A percentile compares a stretch with the other conserved stretches of the same genome.
These are phyloP conservation scores for Mycena indigotica DNA, from an alignment of 768 basidiomycete genomes.

Conservation along the genomic window DNA sequence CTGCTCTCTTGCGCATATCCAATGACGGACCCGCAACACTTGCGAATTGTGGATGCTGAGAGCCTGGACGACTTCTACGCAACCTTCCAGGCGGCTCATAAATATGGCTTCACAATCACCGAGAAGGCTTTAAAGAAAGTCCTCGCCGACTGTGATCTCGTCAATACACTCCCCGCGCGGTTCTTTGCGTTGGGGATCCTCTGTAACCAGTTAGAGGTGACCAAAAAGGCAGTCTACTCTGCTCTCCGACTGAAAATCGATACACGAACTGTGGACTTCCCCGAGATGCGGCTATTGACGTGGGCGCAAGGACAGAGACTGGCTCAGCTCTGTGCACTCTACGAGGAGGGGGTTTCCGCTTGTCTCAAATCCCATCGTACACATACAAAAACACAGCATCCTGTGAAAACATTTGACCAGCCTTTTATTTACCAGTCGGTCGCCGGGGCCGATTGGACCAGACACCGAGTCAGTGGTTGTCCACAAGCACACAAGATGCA, in stretches of 20 bases:
- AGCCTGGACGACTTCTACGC: constrained; percentile 1
- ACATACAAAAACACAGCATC: no score
- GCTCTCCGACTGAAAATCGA: background rate
- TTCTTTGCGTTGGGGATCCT: constrained; percentile 2
- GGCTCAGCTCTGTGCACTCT: background rate
- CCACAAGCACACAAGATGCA: no score
- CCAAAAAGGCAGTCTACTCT: background rate
- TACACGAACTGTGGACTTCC: background rate
- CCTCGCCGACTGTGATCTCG: background rate
- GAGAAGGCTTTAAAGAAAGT: background rate
- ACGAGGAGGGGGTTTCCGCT: no score
- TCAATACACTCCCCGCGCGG: constrained; percentile 1
- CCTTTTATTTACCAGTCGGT: no score
- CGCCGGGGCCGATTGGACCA: no score
- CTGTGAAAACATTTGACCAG: no score
- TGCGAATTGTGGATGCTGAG: background rate
- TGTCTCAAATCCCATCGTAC: no score
- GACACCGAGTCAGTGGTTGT: no score
- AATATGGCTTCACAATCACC: constrained; percentile 4
- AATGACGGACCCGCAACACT: background rate
- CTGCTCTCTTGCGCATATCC: constrained; percentile 9
- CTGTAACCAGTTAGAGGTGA: background rate
- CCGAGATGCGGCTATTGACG: constrained; percentile 5
- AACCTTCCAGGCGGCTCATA: background rate
- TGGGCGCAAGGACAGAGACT: background rate